phyloP scores from a whole-genome alignment of 345 rosid genomes.

The Ailanthus altissimus region DNA sequence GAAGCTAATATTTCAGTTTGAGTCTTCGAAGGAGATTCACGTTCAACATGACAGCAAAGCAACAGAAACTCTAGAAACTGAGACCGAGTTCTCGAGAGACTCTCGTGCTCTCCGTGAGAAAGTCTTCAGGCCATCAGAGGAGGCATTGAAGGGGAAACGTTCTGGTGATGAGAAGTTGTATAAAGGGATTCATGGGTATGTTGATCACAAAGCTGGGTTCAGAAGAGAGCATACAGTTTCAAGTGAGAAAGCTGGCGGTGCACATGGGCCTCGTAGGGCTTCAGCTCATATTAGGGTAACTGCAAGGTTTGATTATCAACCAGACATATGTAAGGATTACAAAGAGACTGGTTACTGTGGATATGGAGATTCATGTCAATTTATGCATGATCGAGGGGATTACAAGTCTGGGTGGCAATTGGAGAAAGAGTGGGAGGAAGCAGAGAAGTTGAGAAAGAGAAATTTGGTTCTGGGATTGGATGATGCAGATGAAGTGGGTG shows the following conservation, averaged over 20 bases:
- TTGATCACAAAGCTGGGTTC: constrained; percentile 91
- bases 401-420: constrained; percentile 92
- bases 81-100: constrained; percentile 76
- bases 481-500: constrained; percentile 54
- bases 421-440: constrained; percentile 93
- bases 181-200: constrained; percentile 75
- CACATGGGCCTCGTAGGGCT: constrained; percentile 92
- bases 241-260: constrained; percentile 89
- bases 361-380: constrained; percentile 86
- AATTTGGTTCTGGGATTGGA: constrained; percentile 63
- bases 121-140: constrained; percentile 69
- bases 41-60: constrained; percentile 82
- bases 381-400: constrained; percentile 93
- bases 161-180: constrained; percentile 65
- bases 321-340: constrained; percentile 89
- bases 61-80: constrained; percentile 82
- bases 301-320: constrained; percentile 91
- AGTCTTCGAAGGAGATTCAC: constrained; percentile 86
- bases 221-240: constrained; percentile 85
- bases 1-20: constrained; percentile 57
- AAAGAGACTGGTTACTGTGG: constrained; percentile 96
- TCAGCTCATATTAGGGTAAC: constrained; percentile 91
- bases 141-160: constrained; percentile 61
- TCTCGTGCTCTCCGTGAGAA: constrained; percentile 85
- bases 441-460: constrained; percentile 79